phyloP scores from a whole-genome alignment of 768 basidiomycete genomes.

The Mycena crocata region DNA sequence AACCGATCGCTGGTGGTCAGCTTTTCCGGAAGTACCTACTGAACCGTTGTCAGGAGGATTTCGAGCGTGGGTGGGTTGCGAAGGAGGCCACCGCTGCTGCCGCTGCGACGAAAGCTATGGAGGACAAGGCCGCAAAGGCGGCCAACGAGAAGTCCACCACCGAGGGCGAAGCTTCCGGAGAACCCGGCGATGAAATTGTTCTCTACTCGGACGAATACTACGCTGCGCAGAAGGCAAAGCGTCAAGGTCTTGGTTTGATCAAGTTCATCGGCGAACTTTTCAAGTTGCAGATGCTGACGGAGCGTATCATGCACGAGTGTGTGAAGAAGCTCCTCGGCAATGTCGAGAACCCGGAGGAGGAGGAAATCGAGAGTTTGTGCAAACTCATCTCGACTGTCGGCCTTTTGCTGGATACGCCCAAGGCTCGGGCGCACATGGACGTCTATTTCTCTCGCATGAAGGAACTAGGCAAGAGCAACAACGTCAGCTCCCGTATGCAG shows the following conservation, averaged over 20 bases:
- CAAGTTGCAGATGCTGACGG: conserved; percentile 98
- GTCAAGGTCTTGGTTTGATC: conserved; percentile 95
- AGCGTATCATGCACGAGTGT: conserved; percentile 99
- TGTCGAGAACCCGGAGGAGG: conserved; percentile 95
- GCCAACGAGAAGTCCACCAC: conserved; percentile 63
- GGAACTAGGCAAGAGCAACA: conserved; percentile 77
- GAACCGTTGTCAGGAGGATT: conserved; percentile 97
- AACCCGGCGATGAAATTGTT: conserved; percentile 71
- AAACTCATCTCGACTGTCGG: conserved; percentile 94
- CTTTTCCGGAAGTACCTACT: conserved; percentile 97
- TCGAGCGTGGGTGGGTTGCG: conserved; percentile 94
- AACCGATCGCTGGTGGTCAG: conserved; percentile 92
- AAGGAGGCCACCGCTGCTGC: conserved; percentile 90
- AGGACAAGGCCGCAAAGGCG: conserved; percentile 83
- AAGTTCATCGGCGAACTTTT: conserved; percentile 98
- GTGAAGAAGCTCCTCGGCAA: conserved; percentile 95
- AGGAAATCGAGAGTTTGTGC: conserved; percentile 97
- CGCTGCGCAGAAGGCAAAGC: conserved; percentile 95
- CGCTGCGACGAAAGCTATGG: conserved; percentile 85
- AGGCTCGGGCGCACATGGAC: conserved; percentile 88
- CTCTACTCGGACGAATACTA: conserved; percentile 97
- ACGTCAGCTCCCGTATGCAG: conserved; percentile 88
- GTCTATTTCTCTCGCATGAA: conserved; percentile 95
- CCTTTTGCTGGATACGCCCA: conserved; percentile 79
- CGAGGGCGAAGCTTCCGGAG: conserved; percentile 39